Conservation (phyloP, 352 stramenopile species). For the Labyrinthula sp. region DNA sequence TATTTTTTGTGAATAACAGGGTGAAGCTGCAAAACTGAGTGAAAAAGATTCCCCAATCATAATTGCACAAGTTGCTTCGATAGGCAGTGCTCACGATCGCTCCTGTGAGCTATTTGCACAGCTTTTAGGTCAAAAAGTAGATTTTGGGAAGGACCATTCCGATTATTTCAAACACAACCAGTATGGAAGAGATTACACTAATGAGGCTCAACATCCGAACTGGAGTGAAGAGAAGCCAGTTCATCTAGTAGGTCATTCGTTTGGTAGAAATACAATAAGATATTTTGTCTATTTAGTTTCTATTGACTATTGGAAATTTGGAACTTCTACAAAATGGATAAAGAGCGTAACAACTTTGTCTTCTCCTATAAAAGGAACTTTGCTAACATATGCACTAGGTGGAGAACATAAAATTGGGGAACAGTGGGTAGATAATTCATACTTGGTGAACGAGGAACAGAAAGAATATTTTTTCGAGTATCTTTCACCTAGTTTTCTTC, state of each 20-base stretch:
- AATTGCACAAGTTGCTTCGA: constrained; percentile 13
- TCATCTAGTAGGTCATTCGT: constrained; percentile 34
- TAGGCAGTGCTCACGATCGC: constrained; percentile 31
- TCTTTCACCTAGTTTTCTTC: constrained; percentile 19
- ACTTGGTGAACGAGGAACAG: constrained; percentile 6
- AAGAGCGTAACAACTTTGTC: constrained; percentile 19
- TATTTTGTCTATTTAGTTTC: constrained; percentile 10
- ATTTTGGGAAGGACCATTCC: constrained; percentile 29
- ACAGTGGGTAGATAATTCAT: too few species aligned
- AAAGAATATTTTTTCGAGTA: not conserved
- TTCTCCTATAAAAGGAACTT: constrained; percentile 22
- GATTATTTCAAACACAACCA: constrained; percentile 14
- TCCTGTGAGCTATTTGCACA: constrained; percentile 33
- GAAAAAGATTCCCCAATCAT: constrained; percentile 2
- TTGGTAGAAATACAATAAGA: constrained; percentile 31
- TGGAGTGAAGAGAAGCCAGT: constrained; percentile 30
- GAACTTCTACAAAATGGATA: constrained; percentile 8
- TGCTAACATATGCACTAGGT: constrained; percentile 23
- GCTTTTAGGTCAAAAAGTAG: constrained; percentile 25
- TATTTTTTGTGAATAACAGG: too few species aligned
- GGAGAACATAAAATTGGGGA: too few species aligned
- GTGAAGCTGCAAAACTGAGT: constrained; percentile 6
- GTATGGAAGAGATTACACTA: constrained; percentile 27
- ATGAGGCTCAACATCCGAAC: constrained; percentile 11
- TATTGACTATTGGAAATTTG: constrained; percentile 18